Evolutionary conservation across 2,329 filamentous ascomycete genomes (phyloP).

Genomic region (Aspergillus pseudoglaucus): DNA sequence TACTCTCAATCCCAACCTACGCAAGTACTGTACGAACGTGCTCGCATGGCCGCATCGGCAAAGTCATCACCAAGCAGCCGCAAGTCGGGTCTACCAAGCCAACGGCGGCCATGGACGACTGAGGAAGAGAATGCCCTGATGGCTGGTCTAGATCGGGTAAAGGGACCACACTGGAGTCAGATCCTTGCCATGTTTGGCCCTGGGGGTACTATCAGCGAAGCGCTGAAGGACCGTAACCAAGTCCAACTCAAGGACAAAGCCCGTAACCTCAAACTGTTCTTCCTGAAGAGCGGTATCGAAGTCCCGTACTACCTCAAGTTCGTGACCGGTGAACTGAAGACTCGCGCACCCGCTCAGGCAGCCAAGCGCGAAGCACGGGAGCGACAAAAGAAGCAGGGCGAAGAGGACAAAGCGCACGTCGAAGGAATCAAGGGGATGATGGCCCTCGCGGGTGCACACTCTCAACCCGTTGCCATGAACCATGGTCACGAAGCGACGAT

Average conservation of each 20-base stretch:
- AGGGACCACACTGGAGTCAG: slow-evolving; percentile 88
- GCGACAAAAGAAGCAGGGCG: slow-evolving; percentile 39
- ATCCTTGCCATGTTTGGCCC: slow-evolving; percentile 78
- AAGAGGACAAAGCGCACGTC: slow-evolving; percentile 43
- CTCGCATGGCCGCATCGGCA: slow-evolving; percentile 49
- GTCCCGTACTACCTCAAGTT: slow-evolving; percentile 82
- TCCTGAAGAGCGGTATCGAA: slow-evolving; percentile 83
- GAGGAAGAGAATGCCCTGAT: slow-evolving; percentile 88
- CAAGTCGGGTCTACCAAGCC: slow-evolving; percentile 48
- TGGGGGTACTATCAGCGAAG: slow-evolving; percentile 71
- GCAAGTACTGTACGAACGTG: slow-evolving; percentile 52
- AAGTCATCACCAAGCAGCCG: slow-evolving; percentile 50
- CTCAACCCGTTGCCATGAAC: slow-evolving; percentile 22
- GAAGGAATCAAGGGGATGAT: slow-evolving; percentile 44
- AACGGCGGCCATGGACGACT: slow-evolving; percentile 74
- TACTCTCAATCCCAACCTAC: slow-evolving; percentile 46
- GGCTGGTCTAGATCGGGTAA: slow-evolving; percentile 79
- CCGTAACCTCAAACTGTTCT: slow-evolving; percentile 82
- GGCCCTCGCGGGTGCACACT: slow-evolving; percentile 39
- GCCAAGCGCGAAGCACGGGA: slow-evolving; percentile 46
- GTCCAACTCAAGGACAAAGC: slow-evolving; percentile 92
- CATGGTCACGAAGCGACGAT: slow-evolving; percentile 23
- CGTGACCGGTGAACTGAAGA: slow-evolving; percentile 85
- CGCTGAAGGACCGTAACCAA: slow-evolving; percentile 81
- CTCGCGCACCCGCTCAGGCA: slow-evolving; percentile 62